Evolutionary conservation across 2,329 filamentous ascomycete species (phyloP).

Genomic region (Aspergillaceae sp.): DNA sequence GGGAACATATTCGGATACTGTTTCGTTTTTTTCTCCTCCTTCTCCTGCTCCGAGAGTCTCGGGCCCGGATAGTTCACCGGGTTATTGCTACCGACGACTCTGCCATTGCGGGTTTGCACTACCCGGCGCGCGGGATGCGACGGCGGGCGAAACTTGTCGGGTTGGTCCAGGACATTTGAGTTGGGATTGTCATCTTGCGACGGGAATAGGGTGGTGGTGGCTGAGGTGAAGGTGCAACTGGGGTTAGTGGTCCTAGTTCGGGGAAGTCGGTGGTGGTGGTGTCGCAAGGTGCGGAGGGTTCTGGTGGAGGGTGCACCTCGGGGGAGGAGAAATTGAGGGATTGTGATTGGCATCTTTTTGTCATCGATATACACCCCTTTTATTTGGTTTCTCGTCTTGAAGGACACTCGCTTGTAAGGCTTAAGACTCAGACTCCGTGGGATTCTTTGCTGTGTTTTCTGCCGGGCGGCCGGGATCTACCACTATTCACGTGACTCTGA

Average conservation of each 20-base stretch:
- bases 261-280: constrained; percentile 12
- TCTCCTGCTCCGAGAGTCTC: constrained; percentile 56
- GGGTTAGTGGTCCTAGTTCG: constrained; percentile 3
- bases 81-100: constrained; percentile 11
- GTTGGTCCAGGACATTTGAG: constrained; percentile 70
- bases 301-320: constrained; percentile 37
- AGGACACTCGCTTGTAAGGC: too few species aligned
- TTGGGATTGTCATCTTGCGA: constrained; percentile 34
- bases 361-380: too few species aligned
- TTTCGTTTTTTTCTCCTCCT: constrained; percentile 55
- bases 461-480: background rate
- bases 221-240: constrained; percentile 15
- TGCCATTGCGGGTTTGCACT: constrained; percentile 37
- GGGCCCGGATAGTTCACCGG: constrained; percentile 67
- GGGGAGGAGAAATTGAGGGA: constrained; percentile 62
- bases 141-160: constrained; percentile 80
- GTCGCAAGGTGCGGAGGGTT: constrained; percentile 20
- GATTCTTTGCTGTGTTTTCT: background rate
- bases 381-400: too few species aligned
- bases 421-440: too few species aligned
- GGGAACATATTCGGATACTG: constrained; percentile 87
- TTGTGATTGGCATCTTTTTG: constrained; percentile 21
- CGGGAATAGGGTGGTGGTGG: constrained; percentile 3
- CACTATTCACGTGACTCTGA: background rate
- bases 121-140: constrained; percentile 70